Base-by-base conservation (phyloP, 768 basidiomycete genomes). In the Suillus hirtellus region DNA sequence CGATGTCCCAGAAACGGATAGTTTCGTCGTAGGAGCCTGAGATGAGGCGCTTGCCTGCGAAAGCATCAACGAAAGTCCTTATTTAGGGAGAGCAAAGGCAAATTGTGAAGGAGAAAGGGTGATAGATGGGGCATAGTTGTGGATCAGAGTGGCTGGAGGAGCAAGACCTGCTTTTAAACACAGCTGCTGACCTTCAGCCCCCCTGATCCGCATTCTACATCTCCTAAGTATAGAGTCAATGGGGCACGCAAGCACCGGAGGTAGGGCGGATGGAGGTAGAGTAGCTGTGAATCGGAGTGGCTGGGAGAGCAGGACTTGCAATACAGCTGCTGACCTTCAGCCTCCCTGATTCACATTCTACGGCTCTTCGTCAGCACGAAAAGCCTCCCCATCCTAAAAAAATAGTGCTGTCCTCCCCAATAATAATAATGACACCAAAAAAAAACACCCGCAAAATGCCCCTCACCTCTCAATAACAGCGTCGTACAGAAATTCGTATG, bases 1-100 rank as follows among this genome's bases (percentile, higher is more conserved):
- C 82, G 24, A 96, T 82, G 72, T 95, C 91, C 95, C 94, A 96
- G 75, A 96, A 92, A 14, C 94, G 82, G 64, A 96, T 95, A 1
- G 91, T 93, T 74, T 95, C 94, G 62, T 96, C 94, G 70, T 95
- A 95, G 34, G 90, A 92, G 17, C 95, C 95, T 66, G 90, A 93
- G 66, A 96, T 93, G 47, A 96, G 79, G 10, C 89, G 80, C 69
- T 93, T 89, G 19, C 90, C 92, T 74, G 62, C 58, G 46, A 49
- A 17, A 1, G 1, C 2, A 15, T 60, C 34, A 67, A 43, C 60
- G 6, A 5, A 61, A 42, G 17, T 19, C 15, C 4, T n/a, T 10
- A 4, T 7, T 35, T 35, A 9, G 56, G 19, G 17, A 17, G 27
- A 50, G 15, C 15, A 14, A 24, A 24, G 14, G 7, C 8, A 31